These are phyloP conservation scores for Erodium maritimum DNA, from an alignment of 345 rosid species.

Conservation along the genomic window DNA sequence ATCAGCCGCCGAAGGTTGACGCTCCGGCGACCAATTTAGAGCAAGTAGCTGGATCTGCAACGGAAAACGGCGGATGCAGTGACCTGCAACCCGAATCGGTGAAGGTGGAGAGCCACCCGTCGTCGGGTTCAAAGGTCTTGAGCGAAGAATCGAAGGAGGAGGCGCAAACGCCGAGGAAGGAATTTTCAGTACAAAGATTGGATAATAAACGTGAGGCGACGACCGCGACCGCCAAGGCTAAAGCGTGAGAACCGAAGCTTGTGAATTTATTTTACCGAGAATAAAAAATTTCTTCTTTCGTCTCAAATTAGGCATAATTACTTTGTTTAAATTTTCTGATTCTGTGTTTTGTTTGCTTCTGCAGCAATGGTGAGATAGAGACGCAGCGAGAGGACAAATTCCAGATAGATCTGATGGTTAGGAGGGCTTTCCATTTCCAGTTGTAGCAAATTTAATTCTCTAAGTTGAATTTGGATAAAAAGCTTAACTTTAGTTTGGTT, in stretches of 20 bases:
- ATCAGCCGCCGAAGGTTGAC: conserved; percentile 39
- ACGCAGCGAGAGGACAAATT: conserved; percentile 56
- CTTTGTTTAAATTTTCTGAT: conserved; percentile 4
- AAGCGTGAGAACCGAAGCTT: conserved; percentile 32
- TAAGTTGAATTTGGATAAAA: neutral
- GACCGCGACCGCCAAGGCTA: conserved; percentile 18
- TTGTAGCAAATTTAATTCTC: too few species aligned
- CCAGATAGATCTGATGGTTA: conserved; percentile 98
- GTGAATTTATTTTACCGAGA: neutral
- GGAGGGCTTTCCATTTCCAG: conserved; percentile 10
- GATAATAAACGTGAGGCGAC: conserved; percentile 37
- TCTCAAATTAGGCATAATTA: neutral
- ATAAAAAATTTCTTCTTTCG: neutral
- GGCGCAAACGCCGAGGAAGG: conserved; percentile 43
- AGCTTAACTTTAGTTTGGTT: too few species aligned
- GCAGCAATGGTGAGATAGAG: conserved; percentile 36
- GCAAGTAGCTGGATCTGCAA: conserved; percentile 24
- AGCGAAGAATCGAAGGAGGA: conserved; percentile 44
- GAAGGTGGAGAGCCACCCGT: conserved; percentile 16
- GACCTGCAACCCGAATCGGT: conserved; percentile 4
- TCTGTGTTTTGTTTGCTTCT: conserved; percentile 6
- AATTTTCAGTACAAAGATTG: conserved; percentile 39
- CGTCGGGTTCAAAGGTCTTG: conserved; percentile 28
- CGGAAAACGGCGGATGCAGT: conserved; percentile 22
- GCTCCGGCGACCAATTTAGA: conserved; percentile 29